Evolutionary conservation across 176 grass and related monocot genomes (phyloP), one percentile per base, ranked within the genome.

Genomic region (Lolium multiflorum): DNA sequence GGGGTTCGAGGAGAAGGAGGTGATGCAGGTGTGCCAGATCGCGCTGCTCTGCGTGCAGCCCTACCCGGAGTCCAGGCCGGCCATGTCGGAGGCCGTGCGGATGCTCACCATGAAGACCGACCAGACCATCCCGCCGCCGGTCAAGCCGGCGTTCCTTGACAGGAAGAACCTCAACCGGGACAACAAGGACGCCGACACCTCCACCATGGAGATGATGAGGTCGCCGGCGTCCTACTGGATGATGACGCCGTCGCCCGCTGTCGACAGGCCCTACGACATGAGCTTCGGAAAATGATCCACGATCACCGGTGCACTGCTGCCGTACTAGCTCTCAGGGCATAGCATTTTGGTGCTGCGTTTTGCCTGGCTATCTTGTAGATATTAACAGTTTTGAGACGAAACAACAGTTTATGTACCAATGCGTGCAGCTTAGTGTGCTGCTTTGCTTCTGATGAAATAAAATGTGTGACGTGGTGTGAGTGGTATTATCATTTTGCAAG

Each of bases 11-110:
- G 69, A 52, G 85, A 77, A 85, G 28, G 81, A 81, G 81, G 16
- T 84, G 28, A 65, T 50, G 70, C 81, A 71, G 70, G 82, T 91
- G 77, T 88, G 82, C 82, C 85, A 91, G 77, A 91, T 91, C 41
- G 77, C 86, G 9, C 86, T 91, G 70, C 82, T 91, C 12, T 91
- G 89, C 61, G 86, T 91, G 81, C 89, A 88, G 77, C 89, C 89
- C 22, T 52, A 64, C 77, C 86, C 86, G 9, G 41, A 81, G 28
- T 55, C 76, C 0, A 41, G 90, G 86, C 90, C 90, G 71, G 85
- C 86, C 12, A 91, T 91, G 90, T 91, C 90, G 10, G 86, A 88
- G 9, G 82, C 77, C 6, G 90, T 91, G 77, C 77, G 70, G 71
- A 88, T 82, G 90, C 82, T 91, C 77, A 82, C 82, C 49, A 88